Evolutionary conservation across 2,329 filamentous ascomycete species (phyloP), one percentile per base, ranked within the genome.

Genomic region (Aaosphaeria pasadenensis): DNA sequence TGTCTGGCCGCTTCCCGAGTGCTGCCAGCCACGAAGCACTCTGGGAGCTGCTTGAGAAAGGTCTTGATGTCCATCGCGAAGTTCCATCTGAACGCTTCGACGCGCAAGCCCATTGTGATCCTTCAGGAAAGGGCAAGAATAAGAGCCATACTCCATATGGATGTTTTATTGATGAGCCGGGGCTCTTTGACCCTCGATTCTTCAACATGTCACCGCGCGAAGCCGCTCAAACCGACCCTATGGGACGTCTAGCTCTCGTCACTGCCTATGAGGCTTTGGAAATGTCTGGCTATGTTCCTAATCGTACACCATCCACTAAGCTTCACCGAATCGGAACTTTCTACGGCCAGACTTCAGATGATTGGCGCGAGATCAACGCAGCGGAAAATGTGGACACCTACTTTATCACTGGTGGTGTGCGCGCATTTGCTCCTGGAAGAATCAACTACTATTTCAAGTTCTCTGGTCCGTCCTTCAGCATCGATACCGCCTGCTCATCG

Each of bases 181-280:
- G 87, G 47, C 76, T 87, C 42, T 92, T 92, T 61, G 88, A 92
- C 59, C 85, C 87, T n/a, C 78, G 85, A 1, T 91, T 92, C 72
- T 92, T 92, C 80, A 90, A 90, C 70, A 91, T 92, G 85, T 91
- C 87, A 33, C 87, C 88, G 5, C 82, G 87, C 57, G 88, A 92
- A 70, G 89, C 89, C 30, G 81, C 83, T 44, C 87, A 91, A 63
- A 90, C 87, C 1, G 88, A 92, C 64, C 89, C 89, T 0, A 89
- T 89, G 80, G 88, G 90, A 66, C 81, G 89, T 58, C 77, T 91
- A 56, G 86, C 87, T 3, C 73, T 94, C 24, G 82, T 85, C 6
- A 90, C 88, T 3, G 87, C 87, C 0, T 92, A 90, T 58, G 88
- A 92, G 63, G 88, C 89, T 0, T 76, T 94, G 42, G 89, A 94